Base-by-base conservation (phyloP, 1,284 basidiomycete genomes). In the Trametes hirsuta region DNA sequence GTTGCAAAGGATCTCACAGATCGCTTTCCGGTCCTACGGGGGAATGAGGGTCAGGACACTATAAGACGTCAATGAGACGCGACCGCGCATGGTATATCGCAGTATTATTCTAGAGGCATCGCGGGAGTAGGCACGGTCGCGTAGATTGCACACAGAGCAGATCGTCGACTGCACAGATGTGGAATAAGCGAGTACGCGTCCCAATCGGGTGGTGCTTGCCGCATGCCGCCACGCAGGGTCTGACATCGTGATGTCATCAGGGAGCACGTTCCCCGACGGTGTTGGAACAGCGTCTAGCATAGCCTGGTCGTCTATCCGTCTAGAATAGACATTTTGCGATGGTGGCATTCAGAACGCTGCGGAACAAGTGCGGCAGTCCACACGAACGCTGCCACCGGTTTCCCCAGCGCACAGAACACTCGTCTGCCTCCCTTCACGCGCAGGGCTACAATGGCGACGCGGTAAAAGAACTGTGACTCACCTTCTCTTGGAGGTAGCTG, bases 401-500 rank as follows among this genome's bases (percentile, higher is more conserved):
- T 30, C 30, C 30, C 18, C 30, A 8, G 5, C 30, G 30, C 30
- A 8, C 1, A 30, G 1, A 30, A 30, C 8, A 30, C 5, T 4
- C 30, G 8, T 30, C 30, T 8, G 8, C 30, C 30, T 30, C 30
- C 30, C 4, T 25, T 12, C 22, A 18, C 48, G 36, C 37, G 22
- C 36, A 21, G 6, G 11, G 35, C n/a, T 37, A 34, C 52, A 15
- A 53, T 21, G 8, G 34, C 15, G 6, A 24, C 35, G 12, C 34
- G 6, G 6, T 12, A 9, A 2, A 24, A 36, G 3, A 53, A 34
- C 39, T n/a, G 14, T 9, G 22, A 59, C 86, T 66, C 63, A 92
- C 92, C 88, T 95, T 95, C 79, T 96, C 94, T 77, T 91, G 90
- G 73, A 97, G 83, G 82, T 80, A 97, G 75, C 88, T 96, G 83